phyloP scores from a whole-genome alignment of 179 eudicot species.

The Beta corolliflora region DNA sequence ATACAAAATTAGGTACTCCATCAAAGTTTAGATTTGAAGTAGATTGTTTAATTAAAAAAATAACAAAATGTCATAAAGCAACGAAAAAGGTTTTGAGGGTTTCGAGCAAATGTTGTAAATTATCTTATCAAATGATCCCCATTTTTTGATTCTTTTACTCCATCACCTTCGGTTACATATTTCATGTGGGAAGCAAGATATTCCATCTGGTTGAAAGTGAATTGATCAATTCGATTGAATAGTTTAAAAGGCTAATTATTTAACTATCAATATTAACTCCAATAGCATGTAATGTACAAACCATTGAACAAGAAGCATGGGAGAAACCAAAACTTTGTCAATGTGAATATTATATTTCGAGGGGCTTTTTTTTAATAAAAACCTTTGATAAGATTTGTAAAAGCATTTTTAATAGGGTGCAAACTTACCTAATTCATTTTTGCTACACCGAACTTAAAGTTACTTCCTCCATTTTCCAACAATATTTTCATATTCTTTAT shows the following conservation, averaged over 20 bases:
- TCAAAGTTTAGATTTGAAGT: conserved; percentile 18
- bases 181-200: conserved; percentile 28
- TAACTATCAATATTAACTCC: no score
- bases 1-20: conserved; percentile 13
- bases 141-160: conserved; percentile 17
- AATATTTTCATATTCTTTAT: no score
- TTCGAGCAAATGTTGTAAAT: conserved; percentile 14
- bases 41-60: neutral
- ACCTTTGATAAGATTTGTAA: no score
- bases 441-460: no score
- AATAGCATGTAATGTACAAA: no score
- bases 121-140: conserved; percentile 19
- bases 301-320: no score
- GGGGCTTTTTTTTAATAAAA: no score
- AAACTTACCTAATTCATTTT: no score
- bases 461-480: no score
- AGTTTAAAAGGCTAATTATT: neutral
- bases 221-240: neutral
- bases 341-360: no score
- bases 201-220: conserved; percentile 4
- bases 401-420: no score
- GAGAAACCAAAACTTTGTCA: no score
- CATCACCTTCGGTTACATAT: conserved; percentile 9
- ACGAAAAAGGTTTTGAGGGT: conserved; percentile 1
- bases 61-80: neutral